phyloP scores from a whole-genome alignment of 192 early-diverging fungal species.

The Geranomyces variabilis region DNA sequence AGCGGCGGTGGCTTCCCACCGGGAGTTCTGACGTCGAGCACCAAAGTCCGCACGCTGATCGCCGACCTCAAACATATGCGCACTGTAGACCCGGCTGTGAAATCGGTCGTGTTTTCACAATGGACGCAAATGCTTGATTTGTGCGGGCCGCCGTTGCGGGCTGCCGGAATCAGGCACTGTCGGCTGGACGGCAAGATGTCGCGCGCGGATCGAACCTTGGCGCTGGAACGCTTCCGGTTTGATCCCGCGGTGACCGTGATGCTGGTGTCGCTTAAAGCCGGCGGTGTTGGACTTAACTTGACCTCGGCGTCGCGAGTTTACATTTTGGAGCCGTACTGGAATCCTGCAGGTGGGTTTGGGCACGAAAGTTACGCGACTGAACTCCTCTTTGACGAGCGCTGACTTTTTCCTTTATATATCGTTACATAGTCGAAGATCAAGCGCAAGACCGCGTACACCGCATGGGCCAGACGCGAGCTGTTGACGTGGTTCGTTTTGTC shows the following conservation, averaged over 20 bases:
- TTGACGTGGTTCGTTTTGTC: constrained; percentile 55
- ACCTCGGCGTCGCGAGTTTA: constrained; percentile 57
- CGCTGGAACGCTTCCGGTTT: constrained; percentile 62
- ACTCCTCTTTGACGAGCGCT: no score
- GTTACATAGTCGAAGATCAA: constrained; percentile 61
- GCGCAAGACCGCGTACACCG: constrained; percentile 65
- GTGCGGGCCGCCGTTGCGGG: constrained; percentile 28
- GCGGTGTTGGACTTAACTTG: constrained; percentile 65
- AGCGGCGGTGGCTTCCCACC: neutral
- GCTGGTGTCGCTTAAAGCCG: constrained; percentile 61
- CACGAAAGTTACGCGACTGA: no score
- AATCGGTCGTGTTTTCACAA: constrained; percentile 93
- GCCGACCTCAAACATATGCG: constrained; percentile 25
- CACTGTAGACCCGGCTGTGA: constrained; percentile 39
- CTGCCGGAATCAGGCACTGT: constrained; percentile 40
- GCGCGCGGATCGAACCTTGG: constrained; percentile 56
- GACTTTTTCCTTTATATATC: no score
- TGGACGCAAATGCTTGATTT: constrained; percentile 71
- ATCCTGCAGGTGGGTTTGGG: constrained; percentile 42
- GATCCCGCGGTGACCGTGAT: constrained; percentile 53
- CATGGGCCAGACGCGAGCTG: constrained; percentile 56
- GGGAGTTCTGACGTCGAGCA: constrained; percentile 25
- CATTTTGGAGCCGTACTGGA: constrained; percentile 65
- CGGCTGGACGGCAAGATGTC: constrained; percentile 60
- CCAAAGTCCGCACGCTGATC: constrained; percentile 50